These are phyloP conservation scores for Monosporascus ibericus DNA, from an alignment of 2,329 filamentous ascomycete genomes.

Conservation along the genomic window DNA sequence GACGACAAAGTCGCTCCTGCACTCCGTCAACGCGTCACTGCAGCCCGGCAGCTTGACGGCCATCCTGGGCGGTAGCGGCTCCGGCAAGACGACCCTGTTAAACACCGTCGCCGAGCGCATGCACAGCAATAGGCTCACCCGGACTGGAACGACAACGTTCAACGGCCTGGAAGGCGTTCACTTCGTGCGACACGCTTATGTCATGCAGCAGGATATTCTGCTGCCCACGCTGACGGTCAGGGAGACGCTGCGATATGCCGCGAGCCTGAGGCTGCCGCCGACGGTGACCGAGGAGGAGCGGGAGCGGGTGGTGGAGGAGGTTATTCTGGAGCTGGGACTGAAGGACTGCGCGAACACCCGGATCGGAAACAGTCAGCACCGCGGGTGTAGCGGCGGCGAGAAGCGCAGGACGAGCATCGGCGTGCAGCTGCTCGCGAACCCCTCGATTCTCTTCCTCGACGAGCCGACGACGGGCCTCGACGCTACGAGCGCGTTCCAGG, in stretches of 20 bases:
- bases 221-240: constrained; percentile 68
- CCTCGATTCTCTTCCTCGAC: constrained; percentile 70
- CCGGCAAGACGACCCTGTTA: constrained; percentile 65
- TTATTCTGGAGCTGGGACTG: constrained; percentile 67
- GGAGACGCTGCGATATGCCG: constrained; percentile 68
- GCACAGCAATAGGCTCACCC: constrained; percentile 43
- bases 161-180: constrained; percentile 51
- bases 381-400: constrained; percentile 74
- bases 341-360: constrained; percentile 73
- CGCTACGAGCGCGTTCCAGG: constrained; percentile 69
- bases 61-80: constrained; percentile 69
- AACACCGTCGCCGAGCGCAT: constrained; percentile 68
- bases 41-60: constrained; percentile 63
- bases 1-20: constrained; percentile 48
- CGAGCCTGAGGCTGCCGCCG: constrained; percentile 62
- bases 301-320: constrained; percentile 62
- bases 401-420: constrained; percentile 72
- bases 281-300: constrained; percentile 55
- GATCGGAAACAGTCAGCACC: constrained; percentile 64
- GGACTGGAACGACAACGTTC: constrained; percentile 53
- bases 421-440: constrained; percentile 73
- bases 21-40: constrained; percentile 58
- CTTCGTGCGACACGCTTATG: constrained; percentile 58
- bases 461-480: constrained; percentile 76
- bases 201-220: constrained; percentile 71